Evolutionary conservation across 2,329 filamentous ascomycete species (phyloP).

Genomic region (Penicillium polonicum): DNA sequence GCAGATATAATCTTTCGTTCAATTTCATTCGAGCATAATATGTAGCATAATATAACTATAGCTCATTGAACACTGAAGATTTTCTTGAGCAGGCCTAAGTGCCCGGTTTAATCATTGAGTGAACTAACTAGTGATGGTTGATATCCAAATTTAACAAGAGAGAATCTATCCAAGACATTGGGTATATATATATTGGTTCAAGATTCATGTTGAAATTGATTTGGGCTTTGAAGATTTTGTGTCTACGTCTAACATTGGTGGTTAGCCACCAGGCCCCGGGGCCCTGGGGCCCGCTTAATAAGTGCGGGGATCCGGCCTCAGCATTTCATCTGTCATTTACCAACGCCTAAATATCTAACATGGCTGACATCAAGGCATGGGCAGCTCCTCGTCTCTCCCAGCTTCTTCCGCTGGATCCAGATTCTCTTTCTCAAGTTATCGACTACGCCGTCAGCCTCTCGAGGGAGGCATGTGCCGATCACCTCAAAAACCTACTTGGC

Average conservation of each 20-base stretch:
- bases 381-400: conserved; percentile 70
- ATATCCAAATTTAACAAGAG: background rate
- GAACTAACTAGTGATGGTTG: too few species aligned
- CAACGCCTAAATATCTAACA: conserved; percentile 11
- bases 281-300: background rate
- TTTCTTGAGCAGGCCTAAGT: too few species aligned
- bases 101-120: too few species aligned
- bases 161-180: background rate
- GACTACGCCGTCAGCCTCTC: conserved; percentile 76
- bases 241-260: background rate
- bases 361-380: conserved; percentile 49
- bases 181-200: background rate
- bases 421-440: conserved; percentile 79
- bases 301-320: background rate
- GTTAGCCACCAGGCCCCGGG: too few species aligned
- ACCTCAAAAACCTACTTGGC: conserved; percentile 84
- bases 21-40: too few species aligned
- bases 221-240: background rate
- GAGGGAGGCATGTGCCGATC: conserved; percentile 73
- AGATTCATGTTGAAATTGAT: background rate
- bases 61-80: too few species aligned
- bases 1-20: too few species aligned
- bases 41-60: too few species aligned
- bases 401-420: conserved; percentile 80
- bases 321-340: conserved; percentile 1